phyloP scores from a whole-genome alignment of 768 basidiomycete genomes.

The Hypholoma fasciculare region DNA sequence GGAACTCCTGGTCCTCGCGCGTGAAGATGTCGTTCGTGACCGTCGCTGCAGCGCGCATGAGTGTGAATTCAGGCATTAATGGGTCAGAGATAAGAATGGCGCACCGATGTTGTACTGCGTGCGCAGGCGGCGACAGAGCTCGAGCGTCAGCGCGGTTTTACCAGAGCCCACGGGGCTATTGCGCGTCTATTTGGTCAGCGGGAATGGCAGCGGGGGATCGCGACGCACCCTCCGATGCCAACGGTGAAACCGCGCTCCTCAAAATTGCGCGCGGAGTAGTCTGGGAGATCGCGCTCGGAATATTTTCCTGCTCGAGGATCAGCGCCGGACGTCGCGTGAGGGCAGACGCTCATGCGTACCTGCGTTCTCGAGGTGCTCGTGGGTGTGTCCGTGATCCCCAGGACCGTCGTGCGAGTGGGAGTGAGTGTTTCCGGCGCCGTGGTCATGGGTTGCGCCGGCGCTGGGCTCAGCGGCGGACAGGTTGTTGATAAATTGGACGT shows the following conservation, averaged over 20 bases:
- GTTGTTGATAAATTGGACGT: constrained; percentile 76
- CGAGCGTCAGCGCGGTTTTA: constrained; percentile 93
- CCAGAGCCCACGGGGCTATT: constrained; percentile 94
- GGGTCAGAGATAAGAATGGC: neutral
- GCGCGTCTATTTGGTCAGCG: neutral
- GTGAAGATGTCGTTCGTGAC: constrained; percentile 99
- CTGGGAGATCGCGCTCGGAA: constrained; percentile 88
- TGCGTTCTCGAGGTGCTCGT: constrained; percentile 88
- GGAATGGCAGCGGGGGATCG: neutral
- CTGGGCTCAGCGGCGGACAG: constrained; percentile 39
- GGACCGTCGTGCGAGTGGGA: constrained; percentile 1
- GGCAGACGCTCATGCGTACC: constrained; percentile 42
- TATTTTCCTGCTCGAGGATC: constrained; percentile 68
- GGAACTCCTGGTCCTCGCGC: constrained; percentile 95
- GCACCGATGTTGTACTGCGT: constrained; percentile 89
- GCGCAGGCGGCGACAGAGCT: constrained; percentile 80
- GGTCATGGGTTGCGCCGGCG: constrained; percentile 55
- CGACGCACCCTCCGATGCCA: constrained; percentile 91
- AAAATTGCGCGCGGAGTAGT: constrained; percentile 82
- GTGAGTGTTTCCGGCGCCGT: constrained; percentile 34
- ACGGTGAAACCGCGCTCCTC: constrained; percentile 93
- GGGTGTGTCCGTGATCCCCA: constrained; percentile 90
- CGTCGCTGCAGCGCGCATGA: constrained; percentile 48
- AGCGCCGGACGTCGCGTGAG: neutral
- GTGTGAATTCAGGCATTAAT: neutral